phyloP scores from a whole-genome alignment of 1,284 basidiomycete genomes.

The Lignosus rhinocerotis region DNA sequence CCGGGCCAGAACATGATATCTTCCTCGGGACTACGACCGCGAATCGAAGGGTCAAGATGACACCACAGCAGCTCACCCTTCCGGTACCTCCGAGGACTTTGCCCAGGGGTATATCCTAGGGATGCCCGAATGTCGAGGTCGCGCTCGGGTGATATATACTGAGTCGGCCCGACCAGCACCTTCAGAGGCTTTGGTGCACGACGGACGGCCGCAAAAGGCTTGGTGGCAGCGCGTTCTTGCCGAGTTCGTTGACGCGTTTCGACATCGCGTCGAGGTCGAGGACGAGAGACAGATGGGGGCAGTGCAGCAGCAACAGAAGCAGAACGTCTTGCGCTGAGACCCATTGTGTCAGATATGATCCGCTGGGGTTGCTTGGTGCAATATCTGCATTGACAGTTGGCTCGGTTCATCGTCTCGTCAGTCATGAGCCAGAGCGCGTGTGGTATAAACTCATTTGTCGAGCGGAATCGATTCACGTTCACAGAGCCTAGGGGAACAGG shows the following conservation, averaged over 20 bases:
- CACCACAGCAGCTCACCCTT: conserved; percentile 78
- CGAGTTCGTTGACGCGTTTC: conserved; percentile 6
- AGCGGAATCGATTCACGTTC: conserved; percentile 60
- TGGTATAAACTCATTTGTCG: conserved; percentile 76
- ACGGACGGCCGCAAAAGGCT: conserved; percentile 60
- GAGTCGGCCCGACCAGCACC: conserved; percentile 43
- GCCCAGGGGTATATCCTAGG: conserved; percentile 39
- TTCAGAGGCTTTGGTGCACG: conserved; percentile 45
- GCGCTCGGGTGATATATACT: conserved; percentile 56
- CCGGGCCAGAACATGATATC: conserved; percentile 72
- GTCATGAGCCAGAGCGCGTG: conserved; percentile 78
- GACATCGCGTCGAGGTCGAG: conserved; percentile 17
- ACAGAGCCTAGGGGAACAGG: conserved; percentile 40
- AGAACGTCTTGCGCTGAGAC: conserved; percentile 28
- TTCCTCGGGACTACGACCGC: conserved; percentile 37
- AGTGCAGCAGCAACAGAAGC: conserved; percentile 10
- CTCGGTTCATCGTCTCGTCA: conserved; percentile 47
- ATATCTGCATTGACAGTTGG: conserved; percentile 76
- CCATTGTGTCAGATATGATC: conserved; percentile 63
- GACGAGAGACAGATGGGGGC: conserved; percentile 6
- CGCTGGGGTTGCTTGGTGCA: conserved; percentile 69
- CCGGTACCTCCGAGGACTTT: conserved; percentile 58
- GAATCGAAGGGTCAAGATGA: conserved; percentile 53
- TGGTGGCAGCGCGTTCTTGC: conserved; percentile 16
- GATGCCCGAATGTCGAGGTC: conserved; percentile 59